Evolutionary conservation across 768 basidiomycete genomes (phyloP), one percentile per base, ranked within the genome.

Genomic region (Tulasnella sp.): DNA sequence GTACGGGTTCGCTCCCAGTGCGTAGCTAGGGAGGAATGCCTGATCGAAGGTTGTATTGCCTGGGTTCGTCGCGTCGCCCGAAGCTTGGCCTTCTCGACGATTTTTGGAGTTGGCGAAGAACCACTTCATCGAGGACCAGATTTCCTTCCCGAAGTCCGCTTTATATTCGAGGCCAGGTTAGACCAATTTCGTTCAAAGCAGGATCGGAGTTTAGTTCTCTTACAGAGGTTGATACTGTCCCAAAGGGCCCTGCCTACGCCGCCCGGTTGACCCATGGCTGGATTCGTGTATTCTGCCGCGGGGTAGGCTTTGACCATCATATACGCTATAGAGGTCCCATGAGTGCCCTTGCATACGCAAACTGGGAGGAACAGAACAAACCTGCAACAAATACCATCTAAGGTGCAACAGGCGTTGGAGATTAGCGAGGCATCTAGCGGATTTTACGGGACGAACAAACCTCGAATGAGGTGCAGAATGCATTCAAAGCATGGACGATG

Each of bases 221-320:
- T 83, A 89, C 89, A 80, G 77, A 84, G 86, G 82, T 89, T 89
- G 82, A 89, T 86, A 78, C 84, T 85, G 84, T 96, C 94, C 90
- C 89, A 91, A 31, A 96, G 84, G 1, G 94, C 92, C 40, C 27
- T 72, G 71, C 42, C 90, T 87, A 89, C 92, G 1, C 92, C 78
- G 14, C 82, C 38, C 44, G 80, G 16, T 34, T 74, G 80, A 46
- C 88, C 85, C 14, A 83, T 82, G 0, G 83, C 81, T 24, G 48
- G 48, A 56, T 27, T 21, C 44, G 3, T 39, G 85, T 96, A 97
- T 82, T 96, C 95, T 0, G 85, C 87, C 81, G 88, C 87, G 16
- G 88, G 88, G 84, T 96, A 97, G 0, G 95, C 93, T 92, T 93
- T 96, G 44, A 44, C 16, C 87, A 89, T 89, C 93, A 96, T 96